Evolutionary conservation across 2,329 filamentous ascomycete genomes (phyloP), one percentile per base, ranked within the genome.

Genomic region (Sarocladium oryzae): DNA sequence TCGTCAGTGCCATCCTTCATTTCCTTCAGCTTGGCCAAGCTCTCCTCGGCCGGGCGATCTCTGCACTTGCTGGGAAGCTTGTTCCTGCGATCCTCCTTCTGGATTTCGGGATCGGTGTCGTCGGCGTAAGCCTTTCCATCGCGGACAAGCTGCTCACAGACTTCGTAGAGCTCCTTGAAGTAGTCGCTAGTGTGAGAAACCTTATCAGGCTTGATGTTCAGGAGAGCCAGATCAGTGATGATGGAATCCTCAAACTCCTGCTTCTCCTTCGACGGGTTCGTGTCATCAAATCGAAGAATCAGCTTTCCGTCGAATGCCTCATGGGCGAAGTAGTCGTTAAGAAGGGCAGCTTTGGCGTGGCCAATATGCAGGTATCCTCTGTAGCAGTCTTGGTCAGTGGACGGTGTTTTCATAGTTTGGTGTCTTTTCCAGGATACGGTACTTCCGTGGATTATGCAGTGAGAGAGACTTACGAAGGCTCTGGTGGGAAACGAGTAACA

Each of bases 241-340:
- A 99, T 99, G 4, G 90, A 81, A 69, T 97, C 90, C 66, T 97
- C 86, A 66, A 86, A 99, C 72, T 97, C 93, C 66, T 92, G 84
- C 75, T 95, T 96, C 77, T 99, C 93, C 69, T 97, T 97, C 54
- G 87, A 85, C 6, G 93, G 93, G 71, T 99, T 99, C 52, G 93
- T 99, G 65, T 99, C 93, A 66, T 99, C 93, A 63, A 99, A 93
- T 54, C 93, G 88, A 48, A 97, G 81, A 53, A 95, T 84, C 60
- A 99, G 77, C 61, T 86, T 95, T 62, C 93, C 93, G 54, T 92
- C 85, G n/a, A n/a, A n/a, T n/a, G n/a, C n/a, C 66, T 90, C 86
- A 69, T 96, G 90, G 40, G 90, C 92, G 61, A 97, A 97, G 77
- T 95, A 97, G 68, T 97, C 91, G 73, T 93, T 96, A 52, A 97